A percentile compares a stretch with the other conserved stretches of the same genome.
Evolutionary conservation across 192 early-diverging fungal genomes (phyloP).

Genomic region (Coemansia sp.): DNA sequence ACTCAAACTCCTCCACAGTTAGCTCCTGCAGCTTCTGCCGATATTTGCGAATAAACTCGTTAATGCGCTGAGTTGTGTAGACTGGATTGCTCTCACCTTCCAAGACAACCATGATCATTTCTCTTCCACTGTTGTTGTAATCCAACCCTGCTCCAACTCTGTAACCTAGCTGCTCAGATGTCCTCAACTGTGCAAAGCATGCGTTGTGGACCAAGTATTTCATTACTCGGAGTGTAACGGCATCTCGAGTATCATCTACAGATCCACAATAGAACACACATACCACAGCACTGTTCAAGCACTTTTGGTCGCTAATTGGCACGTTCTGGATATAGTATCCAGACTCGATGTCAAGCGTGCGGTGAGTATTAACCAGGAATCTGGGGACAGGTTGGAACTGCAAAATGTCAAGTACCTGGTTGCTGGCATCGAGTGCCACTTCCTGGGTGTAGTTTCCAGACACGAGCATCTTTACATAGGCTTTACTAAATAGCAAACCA

Average conservation of each 20-base stretch:
- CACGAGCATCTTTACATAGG: constrained; percentile 75
- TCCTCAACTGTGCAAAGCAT: constrained; percentile 86
- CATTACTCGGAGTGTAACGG: constrained; percentile 63
- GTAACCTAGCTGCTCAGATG: constrained; percentile 82
- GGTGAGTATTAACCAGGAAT: not conserved
- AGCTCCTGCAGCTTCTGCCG: constrained; percentile 47
- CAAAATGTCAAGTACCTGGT: constrained; percentile 58
- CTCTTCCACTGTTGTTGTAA: not conserved
- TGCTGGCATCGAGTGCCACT: constrained; percentile 61
- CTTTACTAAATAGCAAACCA: constrained; percentile 62
- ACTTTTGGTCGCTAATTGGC: constrained; percentile 61
- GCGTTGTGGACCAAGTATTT: constrained; percentile 74
- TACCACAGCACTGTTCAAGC: constrained; percentile 79
- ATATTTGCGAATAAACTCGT: constrained; percentile 69
- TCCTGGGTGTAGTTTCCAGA: constrained; percentile 73
- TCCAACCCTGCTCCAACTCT: not conserved
- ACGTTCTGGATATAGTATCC: constrained; percentile 22
- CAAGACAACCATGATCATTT: constrained; percentile 63
- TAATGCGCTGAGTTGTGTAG: constrained; percentile 75
- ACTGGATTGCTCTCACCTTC: constrained; percentile 80
- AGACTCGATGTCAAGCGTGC: constrained; percentile 20
- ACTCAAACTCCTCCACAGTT: constrained; percentile 59
- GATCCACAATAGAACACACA: constrained; percentile 77
- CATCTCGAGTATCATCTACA: constrained; percentile 56
- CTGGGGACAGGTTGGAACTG: constrained; percentile 56